Conservation (phyloP, 169 alveolate genomes). For the Eimeria sp. region DNA sequence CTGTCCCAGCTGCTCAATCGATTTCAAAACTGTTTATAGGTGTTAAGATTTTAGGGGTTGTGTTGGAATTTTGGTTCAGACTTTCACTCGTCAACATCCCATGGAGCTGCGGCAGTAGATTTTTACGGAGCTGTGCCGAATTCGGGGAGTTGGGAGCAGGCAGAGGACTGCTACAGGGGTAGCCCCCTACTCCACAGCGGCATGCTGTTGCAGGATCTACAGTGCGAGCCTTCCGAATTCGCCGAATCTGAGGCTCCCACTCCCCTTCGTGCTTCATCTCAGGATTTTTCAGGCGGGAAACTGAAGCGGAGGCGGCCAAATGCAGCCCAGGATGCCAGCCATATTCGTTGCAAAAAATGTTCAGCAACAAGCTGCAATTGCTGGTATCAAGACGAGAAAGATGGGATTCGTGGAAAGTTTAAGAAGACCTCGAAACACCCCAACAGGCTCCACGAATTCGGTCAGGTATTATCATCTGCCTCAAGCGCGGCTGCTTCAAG, state of each 20-base stretch:
- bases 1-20: neutral
- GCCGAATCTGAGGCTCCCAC: neutral
- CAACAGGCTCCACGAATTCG: neutral
- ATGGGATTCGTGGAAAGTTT: neutral
- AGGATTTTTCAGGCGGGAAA: neutral
- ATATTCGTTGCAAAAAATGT: neutral
- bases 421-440: neutral
- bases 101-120: conserved; percentile 45
- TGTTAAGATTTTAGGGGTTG: neutral
- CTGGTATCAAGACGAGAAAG: neutral
- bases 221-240: neutral
- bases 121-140: neutral
- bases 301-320: neutral
- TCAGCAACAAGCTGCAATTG: neutral
- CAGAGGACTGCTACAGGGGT: neutral
- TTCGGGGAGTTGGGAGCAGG: neutral
- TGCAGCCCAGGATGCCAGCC: neutral
- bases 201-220: neutral
- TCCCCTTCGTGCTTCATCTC: neutral
- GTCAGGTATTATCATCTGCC: neutral
- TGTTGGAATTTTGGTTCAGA: conserved; percentile 2
- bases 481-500: neutral
- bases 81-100: conserved; percentile 36
- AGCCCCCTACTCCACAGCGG: neutral
- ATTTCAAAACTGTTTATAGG: neutral